Conservation (phyloP, 2,329 filamentous ascomycete genomes). For the Pseudopyricularia javanii region DNA sequence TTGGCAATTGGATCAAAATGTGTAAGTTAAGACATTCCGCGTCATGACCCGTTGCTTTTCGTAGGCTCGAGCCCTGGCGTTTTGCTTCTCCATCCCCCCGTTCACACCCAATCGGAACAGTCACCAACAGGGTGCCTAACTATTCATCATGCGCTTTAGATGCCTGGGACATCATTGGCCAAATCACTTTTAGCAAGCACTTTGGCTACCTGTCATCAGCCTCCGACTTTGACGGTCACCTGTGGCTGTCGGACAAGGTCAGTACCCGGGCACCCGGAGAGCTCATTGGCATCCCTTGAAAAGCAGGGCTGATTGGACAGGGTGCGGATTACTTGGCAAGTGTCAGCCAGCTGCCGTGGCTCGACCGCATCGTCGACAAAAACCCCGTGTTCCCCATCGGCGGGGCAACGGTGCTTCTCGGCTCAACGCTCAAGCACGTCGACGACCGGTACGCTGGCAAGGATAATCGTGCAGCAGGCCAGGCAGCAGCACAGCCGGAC, state of each 20-base stretch:
- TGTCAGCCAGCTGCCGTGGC: conserved; percentile 16
- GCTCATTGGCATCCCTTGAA: too few species aligned
- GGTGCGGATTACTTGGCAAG: conserved; percentile 15
- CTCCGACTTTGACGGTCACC: conserved; percentile 22
- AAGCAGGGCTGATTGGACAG: too few species aligned
- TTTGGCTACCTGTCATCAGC: conserved; percentile 27
- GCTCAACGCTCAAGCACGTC: conserved; percentile 16
- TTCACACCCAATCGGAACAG: too few species aligned
- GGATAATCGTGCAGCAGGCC: conserved; percentile 11
- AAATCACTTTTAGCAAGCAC: conserved; percentile 23
- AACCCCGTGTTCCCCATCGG: conserved; percentile 22
- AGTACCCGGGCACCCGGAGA: too few species aligned
- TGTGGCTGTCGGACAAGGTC: conserved; percentile 13
- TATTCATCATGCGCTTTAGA: too few species aligned
- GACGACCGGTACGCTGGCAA: conserved; percentile 12
- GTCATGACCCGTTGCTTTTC: not conserved
- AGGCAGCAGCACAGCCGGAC: conserved; percentile 16
- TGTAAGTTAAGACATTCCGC: not conserved
- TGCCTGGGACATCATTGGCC: conserved; percentile 27
- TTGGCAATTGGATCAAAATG: not conserved
- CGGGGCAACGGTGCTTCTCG: not conserved
- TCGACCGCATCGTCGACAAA: conserved; percentile 24
- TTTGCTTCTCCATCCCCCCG: not conserved
- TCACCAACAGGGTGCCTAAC: too few species aligned
- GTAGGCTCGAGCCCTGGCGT: not conserved